Evolutionary conservation across 2,329 filamentous ascomycete genomes (phyloP).

Genomic region (Gnomoniopsis smithogilvyi): DNA sequence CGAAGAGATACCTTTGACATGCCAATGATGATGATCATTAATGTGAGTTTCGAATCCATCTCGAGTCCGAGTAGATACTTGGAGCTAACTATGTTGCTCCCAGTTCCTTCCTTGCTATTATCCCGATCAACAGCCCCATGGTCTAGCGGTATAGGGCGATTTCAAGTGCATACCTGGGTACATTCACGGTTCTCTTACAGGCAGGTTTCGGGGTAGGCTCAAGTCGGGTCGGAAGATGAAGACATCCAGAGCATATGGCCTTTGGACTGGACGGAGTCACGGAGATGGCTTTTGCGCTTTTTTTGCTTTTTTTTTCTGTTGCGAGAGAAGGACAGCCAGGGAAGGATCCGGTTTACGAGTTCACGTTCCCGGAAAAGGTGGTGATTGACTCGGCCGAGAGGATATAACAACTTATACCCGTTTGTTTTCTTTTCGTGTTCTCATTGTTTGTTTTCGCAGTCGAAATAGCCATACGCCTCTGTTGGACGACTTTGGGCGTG

Average conservation of each 20-base stretch:
- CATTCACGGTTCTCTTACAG: background rate
- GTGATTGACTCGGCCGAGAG: background rate
- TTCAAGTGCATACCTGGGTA: background rate
- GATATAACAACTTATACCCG: constrained; percentile 7
- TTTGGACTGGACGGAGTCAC: constrained; percentile 8
- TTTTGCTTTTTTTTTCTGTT: background rate
- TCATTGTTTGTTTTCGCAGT: background rate
- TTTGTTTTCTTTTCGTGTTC: background rate
- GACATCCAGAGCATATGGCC: constrained; percentile 8
- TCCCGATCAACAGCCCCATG: constrained; percentile 53
- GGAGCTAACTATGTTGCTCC: background rate
- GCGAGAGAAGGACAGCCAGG: background rate
- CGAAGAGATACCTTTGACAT: constrained; percentile 98
- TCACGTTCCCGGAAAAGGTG: background rate
- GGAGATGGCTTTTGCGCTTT: constrained; percentile 11
- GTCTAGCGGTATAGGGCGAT: constrained; percentile 44
- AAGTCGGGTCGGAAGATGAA: background rate
- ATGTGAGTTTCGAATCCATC: constrained; percentile 61
- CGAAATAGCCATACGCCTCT: background rate
- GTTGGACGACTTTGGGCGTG: background rate
- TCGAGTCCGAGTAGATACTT: background rate
- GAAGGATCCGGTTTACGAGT: background rate
- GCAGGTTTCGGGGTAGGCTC: background rate
- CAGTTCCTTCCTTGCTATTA: constrained; percentile 61
- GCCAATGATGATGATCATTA: constrained; percentile 97